These are phyloP conservation scores for Mrakia gelida DNA, from an alignment of 768 basidiomycete species.

Conservation along the genomic window DNA sequence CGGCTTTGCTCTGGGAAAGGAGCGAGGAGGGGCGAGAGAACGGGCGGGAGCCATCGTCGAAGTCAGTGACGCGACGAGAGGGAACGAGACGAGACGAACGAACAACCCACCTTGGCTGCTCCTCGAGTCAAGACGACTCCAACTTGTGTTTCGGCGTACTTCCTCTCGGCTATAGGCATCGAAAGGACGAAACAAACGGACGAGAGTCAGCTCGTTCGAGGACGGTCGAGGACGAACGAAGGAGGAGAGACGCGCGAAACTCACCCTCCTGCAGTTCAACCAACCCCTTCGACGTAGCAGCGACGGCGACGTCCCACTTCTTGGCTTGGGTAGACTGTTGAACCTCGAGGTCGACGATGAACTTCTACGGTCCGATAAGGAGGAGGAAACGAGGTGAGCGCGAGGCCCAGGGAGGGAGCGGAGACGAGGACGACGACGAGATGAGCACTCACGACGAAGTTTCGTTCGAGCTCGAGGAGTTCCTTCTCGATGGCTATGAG, in stretches of 20 bases:
- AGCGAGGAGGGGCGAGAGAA: too few relatives aligned
- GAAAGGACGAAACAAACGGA: background rate
- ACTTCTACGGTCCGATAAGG: background rate
- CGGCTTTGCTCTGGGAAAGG: too few relatives aligned
- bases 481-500: background rate
- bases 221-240: background rate
- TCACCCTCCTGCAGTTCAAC: background rate
- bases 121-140: background rate
- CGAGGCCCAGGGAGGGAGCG: too few relatives aligned
- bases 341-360: background rate
- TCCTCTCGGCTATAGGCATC: background rate
- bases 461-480: conserved; percentile 1
- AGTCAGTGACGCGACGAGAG: background rate
- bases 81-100: too few relatives aligned
- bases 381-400: background rate
- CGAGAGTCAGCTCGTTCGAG: background rate
- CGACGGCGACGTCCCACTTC: background rate
- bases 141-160: background rate
- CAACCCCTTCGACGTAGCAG: background rate
- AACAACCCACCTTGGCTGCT: background rate
- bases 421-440: background rate
- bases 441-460: background rate
- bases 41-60: too few relatives aligned
- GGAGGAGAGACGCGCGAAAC: background rate
- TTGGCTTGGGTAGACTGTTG: background rate